These are phyloP conservation scores for Fusarium xyrophilum DNA, from an alignment of 2,329 filamentous ascomycete genomes.

Conservation along the genomic window DNA sequence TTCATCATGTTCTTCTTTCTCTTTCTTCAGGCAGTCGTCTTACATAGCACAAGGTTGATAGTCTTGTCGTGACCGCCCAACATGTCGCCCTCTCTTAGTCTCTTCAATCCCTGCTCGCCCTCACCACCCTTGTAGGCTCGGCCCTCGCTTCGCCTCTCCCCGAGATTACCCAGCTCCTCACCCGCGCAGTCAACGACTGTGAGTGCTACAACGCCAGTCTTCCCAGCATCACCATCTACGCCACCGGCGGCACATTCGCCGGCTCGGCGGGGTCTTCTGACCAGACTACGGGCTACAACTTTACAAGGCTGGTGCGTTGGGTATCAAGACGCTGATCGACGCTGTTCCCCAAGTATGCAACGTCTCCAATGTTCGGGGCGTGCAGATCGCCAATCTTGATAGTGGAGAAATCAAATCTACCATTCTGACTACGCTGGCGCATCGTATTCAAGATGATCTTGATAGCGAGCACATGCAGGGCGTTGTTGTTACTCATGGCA, in stretches of 20 bases:
- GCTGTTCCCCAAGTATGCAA: constrained; percentile 61
- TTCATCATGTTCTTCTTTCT: neutral
- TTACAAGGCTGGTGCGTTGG: constrained; percentile 50
- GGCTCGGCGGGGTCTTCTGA: constrained; percentile 54
- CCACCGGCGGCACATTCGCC: constrained; percentile 65
- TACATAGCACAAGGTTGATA: neutral
- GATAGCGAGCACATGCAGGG: constrained; percentile 50
- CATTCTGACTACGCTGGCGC: constrained; percentile 56
- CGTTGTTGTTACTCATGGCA: constrained; percentile 69
- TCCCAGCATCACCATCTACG: constrained; percentile 63
- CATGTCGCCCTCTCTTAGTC: constrained; percentile 17
- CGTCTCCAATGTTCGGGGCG: constrained; percentile 60
- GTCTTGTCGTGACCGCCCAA: neutral
- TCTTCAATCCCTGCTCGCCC: constrained; percentile 13
- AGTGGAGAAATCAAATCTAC: constrained; percentile 55
- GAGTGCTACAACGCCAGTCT: constrained; percentile 44
- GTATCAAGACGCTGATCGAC: constrained; percentile 57
- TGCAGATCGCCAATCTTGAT: constrained; percentile 58
- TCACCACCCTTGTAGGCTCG: constrained; percentile 16
- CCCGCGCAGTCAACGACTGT: constrained; percentile 16
- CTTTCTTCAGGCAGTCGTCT: neutral
- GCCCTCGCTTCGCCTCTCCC: constrained; percentile 23
- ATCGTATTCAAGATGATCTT: constrained; percentile 56
- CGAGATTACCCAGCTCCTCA: constrained; percentile 2
- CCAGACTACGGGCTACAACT: constrained; percentile 54